Percentiles rank a stretch among this genome's conserved stretches.
Conservation (phyloP, 2,329 filamentous ascomycete species). For the Ascochyta pisi region DNA sequence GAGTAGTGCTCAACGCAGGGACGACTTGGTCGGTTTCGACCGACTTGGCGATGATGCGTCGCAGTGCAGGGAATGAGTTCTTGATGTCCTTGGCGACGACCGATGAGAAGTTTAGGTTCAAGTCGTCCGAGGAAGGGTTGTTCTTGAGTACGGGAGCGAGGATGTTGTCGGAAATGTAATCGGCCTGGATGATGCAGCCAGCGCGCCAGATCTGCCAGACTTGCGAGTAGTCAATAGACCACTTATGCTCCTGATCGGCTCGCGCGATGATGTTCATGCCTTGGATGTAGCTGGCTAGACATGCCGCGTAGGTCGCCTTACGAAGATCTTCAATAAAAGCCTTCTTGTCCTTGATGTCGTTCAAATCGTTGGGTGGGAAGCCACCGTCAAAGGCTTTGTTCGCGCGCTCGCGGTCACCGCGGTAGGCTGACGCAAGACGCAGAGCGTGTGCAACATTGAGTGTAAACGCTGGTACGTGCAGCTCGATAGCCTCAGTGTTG, state of each 20-base stretch:
- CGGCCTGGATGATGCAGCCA: constrained; percentile 74
- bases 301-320: constrained; percentile 67
- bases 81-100: constrained; percentile 62
- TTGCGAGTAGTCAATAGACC: constrained; percentile 62
- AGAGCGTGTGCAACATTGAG: constrained; percentile 69
- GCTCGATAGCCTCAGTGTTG: constrained; percentile 65
- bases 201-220: constrained; percentile 70
- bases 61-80: constrained; percentile 59
- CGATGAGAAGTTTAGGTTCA: constrained; percentile 52
- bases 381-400: constrained; percentile 56
- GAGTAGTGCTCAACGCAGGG: constrained; percentile 65
- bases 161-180: constrained; percentile 66
- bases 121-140: constrained; percentile 50
- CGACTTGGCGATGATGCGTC: constrained; percentile 62
- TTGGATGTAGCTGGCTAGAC: constrained; percentile 69
- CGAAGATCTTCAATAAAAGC: constrained; percentile 65
- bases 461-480: constrained; percentile 70
- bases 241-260: constrained; percentile 64
- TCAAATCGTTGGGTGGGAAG: constrained; percentile 48
- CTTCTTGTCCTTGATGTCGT: constrained; percentile 40
- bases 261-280: constrained; percentile 69
- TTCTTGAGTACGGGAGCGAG: constrained; percentile 57
- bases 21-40: constrained; percentile 65
- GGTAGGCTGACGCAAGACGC: constrained; percentile 68
- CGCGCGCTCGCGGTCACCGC: constrained; percentile 61